A percentile compares a stretch with the other conserved stretches of the same genome.
These are phyloP conservation scores for Verbascum thapsus DNA, from an alignment of 257 asterid species.

Conservation along the genomic window DNA sequence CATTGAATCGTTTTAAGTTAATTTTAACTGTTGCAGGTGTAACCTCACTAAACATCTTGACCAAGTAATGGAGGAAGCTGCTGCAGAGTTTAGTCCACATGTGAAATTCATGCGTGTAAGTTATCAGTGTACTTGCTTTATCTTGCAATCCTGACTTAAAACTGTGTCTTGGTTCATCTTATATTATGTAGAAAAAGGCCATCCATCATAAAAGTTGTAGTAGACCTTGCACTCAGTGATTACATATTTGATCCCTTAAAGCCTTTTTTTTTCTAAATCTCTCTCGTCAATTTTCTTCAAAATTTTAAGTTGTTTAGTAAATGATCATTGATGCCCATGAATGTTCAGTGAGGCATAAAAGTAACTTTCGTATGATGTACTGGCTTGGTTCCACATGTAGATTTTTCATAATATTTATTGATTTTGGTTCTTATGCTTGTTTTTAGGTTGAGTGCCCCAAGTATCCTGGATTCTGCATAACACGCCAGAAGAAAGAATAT, in stretches of 20 bases:
- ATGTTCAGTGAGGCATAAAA: neutral
- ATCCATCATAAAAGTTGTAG: neutral
- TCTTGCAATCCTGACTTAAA: too few relatives aligned
- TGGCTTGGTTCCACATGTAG: constrained; percentile 7
- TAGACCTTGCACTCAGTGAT: neutral
- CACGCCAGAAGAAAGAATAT: constrained; percentile 86
- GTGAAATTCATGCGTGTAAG: constrained; percentile 91
- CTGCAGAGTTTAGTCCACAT: constrained; percentile 83
- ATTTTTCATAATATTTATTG: neutral
- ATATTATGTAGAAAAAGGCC: constrained; percentile 1
- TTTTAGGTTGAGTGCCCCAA: constrained; percentile 91
- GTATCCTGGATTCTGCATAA: constrained; percentile 94
- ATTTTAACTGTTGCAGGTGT: constrained; percentile 53
- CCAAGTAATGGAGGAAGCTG: constrained; percentile 87
- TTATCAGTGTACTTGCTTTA: too few relatives aligned
- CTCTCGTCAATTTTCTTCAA: neutral
- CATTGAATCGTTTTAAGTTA: constrained; percentile 9
- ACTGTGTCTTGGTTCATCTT: neutral
- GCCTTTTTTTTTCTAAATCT: neutral
- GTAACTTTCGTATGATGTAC: neutral
- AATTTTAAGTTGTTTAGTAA: too few relatives aligned
- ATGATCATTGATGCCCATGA: constrained; percentile 5
- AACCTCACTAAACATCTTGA: constrained; percentile 89
- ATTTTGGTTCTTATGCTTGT: constrained; percentile 28
- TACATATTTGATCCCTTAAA: constrained; percentile 3